Conservation (phyloP, 2,329 filamentous ascomycete species). For the Aspergillus uvarum region DNA sequence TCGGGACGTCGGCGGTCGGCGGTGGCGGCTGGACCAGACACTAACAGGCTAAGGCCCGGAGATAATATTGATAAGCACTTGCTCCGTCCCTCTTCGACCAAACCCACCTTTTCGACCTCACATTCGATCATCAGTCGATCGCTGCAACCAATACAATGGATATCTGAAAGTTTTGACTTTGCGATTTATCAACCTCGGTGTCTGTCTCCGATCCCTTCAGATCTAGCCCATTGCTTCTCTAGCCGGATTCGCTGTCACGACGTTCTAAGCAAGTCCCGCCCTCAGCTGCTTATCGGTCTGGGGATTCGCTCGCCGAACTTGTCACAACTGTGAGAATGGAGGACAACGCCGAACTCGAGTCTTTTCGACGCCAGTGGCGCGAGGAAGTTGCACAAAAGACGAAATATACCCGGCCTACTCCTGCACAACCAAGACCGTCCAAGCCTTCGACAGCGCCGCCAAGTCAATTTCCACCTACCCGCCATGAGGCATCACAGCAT, state of each 20-base stretch:
- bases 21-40: conserved; percentile 25
- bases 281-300: conserved; percentile 24
- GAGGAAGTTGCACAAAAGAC: conserved; percentile 68
- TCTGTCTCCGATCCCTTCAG: background rate
- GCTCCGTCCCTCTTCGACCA: background rate
- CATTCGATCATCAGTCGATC: background rate
- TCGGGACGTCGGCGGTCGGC: conserved; percentile 19
- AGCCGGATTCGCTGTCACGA: background rate
- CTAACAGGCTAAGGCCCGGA: conserved; percentile 19
- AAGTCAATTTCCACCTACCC: conserved; percentile 39
- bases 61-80: conserved; percentile 13
- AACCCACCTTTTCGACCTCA: background rate
- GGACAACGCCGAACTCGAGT: conserved; percentile 72
- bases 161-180: background rate
- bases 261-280: conserved; percentile 1
- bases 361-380: conserved; percentile 81
- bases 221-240: background rate
- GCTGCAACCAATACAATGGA: background rate
- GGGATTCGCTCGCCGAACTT: conserved; percentile 15
- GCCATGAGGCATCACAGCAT: conserved; percentile 39
- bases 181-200: background rate
- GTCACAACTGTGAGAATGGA: conserved; percentile 36
- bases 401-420: conserved; percentile 17
- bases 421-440: conserved; percentile 17
- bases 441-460: conserved; percentile 22